Evolutionary conservation across 2,329 filamentous ascomycete species (phyloP).

Genomic region (Aureobasidium mangrovei): DNA sequence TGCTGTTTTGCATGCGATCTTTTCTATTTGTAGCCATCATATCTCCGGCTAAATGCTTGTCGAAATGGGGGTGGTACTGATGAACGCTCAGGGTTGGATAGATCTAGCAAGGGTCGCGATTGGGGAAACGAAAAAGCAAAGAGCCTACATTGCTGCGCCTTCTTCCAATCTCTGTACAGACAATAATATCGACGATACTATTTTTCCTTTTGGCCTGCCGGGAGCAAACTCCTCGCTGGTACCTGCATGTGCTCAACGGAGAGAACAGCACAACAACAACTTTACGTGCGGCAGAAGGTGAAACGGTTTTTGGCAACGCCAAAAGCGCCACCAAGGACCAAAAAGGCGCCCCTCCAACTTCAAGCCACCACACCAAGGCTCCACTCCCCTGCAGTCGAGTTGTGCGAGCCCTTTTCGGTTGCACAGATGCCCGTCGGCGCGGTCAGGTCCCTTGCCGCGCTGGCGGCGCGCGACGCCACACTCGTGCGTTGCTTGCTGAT

Average conservation of each 20-base stretch:
- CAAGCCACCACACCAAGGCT: not conserved
- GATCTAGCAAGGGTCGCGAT: not conserved
- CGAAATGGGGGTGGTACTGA: not conserved
- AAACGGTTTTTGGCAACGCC: not conserved
- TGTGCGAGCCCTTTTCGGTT: not conserved
- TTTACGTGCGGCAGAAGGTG: slow-evolving; percentile 1
- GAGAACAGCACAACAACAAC: not conserved
- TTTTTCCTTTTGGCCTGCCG: not conserved
- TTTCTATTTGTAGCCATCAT: slow-evolving; percentile 3
- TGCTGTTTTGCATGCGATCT: not conserved
- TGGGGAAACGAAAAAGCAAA: not conserved
- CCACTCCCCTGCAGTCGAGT: slow-evolving; percentile 10
- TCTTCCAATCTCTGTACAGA: not conserved
- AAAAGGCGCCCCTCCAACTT: not conserved
- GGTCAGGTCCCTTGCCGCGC: not conserved
- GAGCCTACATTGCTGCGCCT: not conserved
- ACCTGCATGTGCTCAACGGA: not conserved
- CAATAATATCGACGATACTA: not conserved
- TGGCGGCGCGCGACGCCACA: not conserved
- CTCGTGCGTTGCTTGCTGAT: not conserved
- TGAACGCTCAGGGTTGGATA: not conserved
- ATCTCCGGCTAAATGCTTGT: not conserved
- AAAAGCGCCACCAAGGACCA: not conserved
- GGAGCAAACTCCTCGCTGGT: not conserved
- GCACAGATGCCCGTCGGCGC: not conserved